Evolutionary conservation across 495 filamentous ascomycete species (phyloP).

Genomic region (Neurospora sp.): DNA sequence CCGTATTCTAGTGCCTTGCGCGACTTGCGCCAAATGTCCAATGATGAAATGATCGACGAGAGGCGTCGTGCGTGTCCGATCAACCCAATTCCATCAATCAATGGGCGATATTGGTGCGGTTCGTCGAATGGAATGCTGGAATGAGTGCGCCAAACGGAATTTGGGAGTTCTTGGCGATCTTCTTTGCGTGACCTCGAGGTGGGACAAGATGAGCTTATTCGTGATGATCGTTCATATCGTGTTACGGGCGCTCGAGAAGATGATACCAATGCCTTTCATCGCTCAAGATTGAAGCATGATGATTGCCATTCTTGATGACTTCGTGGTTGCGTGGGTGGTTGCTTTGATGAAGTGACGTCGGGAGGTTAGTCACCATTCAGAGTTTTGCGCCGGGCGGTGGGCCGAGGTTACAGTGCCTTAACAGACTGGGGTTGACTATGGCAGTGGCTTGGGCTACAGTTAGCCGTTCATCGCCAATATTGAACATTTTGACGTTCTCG

Average conservation of each 20-base stretch:
- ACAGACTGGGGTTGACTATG: not conserved
- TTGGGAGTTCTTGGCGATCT: not conserved
- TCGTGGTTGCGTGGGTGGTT: no score
- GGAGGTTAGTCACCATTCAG: not conserved
- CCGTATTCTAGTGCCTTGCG: no score
- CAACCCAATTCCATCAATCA: not conserved
- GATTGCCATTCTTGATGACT: no score
- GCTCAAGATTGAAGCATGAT: no score
- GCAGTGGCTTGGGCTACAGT: no score
- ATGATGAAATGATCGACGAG: not conserved
- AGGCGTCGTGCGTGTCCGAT: not conserved
- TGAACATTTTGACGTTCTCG: no score
- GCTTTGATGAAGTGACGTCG: no score
- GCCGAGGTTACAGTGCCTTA: not conserved
- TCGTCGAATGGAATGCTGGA: not conserved
- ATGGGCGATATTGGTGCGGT: not conserved
- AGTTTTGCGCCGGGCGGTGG: not conserved
- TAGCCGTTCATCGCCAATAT: no score
- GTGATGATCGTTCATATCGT: not conserved
- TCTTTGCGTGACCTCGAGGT: not conserved
- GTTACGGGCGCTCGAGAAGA: not conserved
- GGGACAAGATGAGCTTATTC: not conserved
- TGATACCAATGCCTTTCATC: no score
- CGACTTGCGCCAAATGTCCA: no score
- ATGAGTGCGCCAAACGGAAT: not conserved